These are phyloP conservation scores for Petunia axillaris DNA, from an alignment of 257 asterid genomes.

Conservation along the genomic window DNA sequence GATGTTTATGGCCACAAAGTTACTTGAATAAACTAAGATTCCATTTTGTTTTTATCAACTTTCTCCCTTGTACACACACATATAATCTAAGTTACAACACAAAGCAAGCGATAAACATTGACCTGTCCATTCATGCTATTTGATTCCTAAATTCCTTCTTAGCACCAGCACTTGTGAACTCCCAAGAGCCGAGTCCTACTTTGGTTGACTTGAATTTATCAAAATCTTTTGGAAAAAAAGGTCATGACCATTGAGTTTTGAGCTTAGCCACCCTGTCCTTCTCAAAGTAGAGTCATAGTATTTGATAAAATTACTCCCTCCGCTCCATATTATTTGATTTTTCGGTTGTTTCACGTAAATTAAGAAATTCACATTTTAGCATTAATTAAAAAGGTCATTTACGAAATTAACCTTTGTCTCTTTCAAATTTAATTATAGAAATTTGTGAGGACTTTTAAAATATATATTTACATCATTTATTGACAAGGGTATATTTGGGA, in stretches of 20 bases:
- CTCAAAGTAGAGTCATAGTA: not conserved
- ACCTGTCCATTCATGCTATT: not conserved
- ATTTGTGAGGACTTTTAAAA: too few species aligned
- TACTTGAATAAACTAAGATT: not conserved
- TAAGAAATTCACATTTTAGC: too few species aligned
- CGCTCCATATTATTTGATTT: too few species aligned
- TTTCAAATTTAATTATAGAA: too few species aligned
- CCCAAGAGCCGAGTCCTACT: not conserved
- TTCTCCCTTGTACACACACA: not conserved
- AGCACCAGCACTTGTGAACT: not conserved
- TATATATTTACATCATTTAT: too few species aligned
- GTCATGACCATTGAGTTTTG: not conserved
- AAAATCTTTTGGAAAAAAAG: not conserved
- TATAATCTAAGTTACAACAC: conserved; percentile 6
- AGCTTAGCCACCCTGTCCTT: not conserved
- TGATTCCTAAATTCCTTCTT: not conserved
- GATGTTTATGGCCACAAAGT: not conserved
- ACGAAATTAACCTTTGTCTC: too few species aligned
- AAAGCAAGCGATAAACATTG: not conserved
- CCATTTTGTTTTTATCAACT: not conserved
- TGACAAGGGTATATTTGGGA: too few species aligned
- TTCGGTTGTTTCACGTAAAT: too few species aligned
- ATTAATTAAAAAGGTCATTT: too few species aligned
- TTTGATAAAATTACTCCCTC: not conserved
- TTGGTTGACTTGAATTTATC: conserved; percentile 20